Evolutionary conservation across 1,284 basidiomycete genomes (phyloP).

Genomic region (Stereum hirsutum): DNA sequence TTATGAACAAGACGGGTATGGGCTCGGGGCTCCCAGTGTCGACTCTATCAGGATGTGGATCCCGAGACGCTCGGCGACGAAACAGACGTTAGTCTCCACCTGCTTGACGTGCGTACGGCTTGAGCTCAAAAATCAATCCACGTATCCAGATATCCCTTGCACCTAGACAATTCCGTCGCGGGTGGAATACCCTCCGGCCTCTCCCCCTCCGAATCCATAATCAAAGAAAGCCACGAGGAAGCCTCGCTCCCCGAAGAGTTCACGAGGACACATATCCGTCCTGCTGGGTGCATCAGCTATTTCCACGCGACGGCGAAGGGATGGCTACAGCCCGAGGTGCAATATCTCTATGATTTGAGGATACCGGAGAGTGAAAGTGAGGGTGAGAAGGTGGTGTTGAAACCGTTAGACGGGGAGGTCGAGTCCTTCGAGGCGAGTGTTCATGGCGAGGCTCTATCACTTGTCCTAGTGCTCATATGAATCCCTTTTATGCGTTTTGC

Average conservation of each 20-base stretch:
- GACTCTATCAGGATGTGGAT: slow-evolving; percentile 75
- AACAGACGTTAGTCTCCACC: slow-evolving; percentile 62
- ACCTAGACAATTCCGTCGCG: slow-evolving; percentile 73
- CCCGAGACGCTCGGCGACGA: slow-evolving; percentile 77
- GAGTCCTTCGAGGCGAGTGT: slow-evolving; percentile 71
- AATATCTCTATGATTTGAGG: slow-evolving; percentile 77
- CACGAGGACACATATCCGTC: slow-evolving; percentile 47
- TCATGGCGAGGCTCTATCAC: no score
- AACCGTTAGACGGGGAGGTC: slow-evolving; percentile 87
- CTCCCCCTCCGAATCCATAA: slow-evolving; percentile 63
- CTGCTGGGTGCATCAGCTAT: slow-evolving; percentile 60
- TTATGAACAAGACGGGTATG: slow-evolving; percentile 36
- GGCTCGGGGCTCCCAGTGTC: no score
- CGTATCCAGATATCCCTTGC: slow-evolving; percentile 57
- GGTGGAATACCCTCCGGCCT: slow-evolving; percentile 77
- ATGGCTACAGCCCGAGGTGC: slow-evolving; percentile 83
- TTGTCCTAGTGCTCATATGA: not conserved
- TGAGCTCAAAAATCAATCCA: not conserved
- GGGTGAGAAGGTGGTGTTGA: slow-evolving; percentile 63
- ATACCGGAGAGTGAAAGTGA: slow-evolving; percentile 49
- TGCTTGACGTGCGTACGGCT: not conserved
- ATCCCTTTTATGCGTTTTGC: not conserved
- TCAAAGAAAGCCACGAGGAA: slow-evolving; percentile 93
- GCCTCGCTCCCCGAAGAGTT: slow-evolving; percentile 67
- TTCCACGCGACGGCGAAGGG: slow-evolving; percentile 61